Evolutionary conservation across 345 rosid species (phyloP), one percentile per base, ranked within the genome.

Genomic region (Triadica sebifera): DNA sequence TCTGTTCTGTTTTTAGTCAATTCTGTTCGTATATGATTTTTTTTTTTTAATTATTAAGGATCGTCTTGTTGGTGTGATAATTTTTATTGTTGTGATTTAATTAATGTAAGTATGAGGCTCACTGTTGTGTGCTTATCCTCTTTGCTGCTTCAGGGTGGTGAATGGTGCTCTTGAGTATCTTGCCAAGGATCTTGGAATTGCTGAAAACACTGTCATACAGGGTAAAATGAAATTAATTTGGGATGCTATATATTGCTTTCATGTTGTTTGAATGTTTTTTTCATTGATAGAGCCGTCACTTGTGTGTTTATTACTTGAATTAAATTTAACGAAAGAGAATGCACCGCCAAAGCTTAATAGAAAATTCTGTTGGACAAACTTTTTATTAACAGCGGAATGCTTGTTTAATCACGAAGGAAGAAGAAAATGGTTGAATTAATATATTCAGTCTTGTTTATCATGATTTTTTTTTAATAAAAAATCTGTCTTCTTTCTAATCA

Each of bases 91-190:
- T 65, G 25, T 19, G 15, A 1, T 39, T 63, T 2, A 63, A 41
- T 41, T 38, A 61, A 63, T 63, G 11, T 12, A 64, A 64, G 49
- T 16, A 45, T 43, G 51, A 66, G 55, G 46, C 20, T 62, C n/a
- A 62, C 19, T 17, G 7, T 25, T 29, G 34, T 29, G 34, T 29
- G 25, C 3, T 24, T 37, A 12, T 58, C 15, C 37, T 69, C 43
- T 19, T 52, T 51, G 63, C 9, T 73, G 61, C 63, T 83, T 69
- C 86, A 95, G 99, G 84, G 97, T 95, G 43, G 97, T 95, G 71
- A 95, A 95, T 79, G 96, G 99, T 37, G 92, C 99, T 63, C 94
- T 95, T 53, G 98, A 95, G 67, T 95, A 91, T 84, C 95, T 95
- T 63, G 86, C 97, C 65, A 89, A 87, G 89, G 98, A 95, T 86